Conservation (phyloP, 73 alveolate species). For the Paramecium primaurelia region DNA sequence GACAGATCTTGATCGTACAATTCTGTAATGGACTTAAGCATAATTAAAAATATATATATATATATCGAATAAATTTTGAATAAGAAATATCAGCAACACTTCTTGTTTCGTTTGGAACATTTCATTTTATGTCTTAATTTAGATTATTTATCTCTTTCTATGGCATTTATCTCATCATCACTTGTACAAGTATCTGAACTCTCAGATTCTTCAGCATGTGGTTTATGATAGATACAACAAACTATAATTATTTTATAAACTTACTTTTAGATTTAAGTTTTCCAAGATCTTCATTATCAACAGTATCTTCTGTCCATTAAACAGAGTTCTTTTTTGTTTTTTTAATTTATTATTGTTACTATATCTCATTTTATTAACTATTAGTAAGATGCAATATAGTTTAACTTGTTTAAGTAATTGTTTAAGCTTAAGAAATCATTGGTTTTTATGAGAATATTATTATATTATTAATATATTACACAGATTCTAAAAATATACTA, state of each 20-base stretch:
- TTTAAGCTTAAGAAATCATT: background rate
- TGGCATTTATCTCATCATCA: conserved; percentile 60
- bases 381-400: background rate
- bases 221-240: background rate
- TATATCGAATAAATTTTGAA: background rate
- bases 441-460: background rate
- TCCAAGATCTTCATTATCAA: conserved; percentile 54
- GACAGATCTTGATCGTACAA: background rate
- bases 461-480: background rate
- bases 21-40: conserved; percentile 11
- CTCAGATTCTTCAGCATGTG: background rate
- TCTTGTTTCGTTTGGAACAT: conserved; percentile 33
- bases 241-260: background rate
- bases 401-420: background rate
- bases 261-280: conserved; percentile 49
- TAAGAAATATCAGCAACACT: background rate
- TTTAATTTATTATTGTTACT: background rate
- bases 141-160: conserved; percentile 54
- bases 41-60: background rate
- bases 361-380: background rate
- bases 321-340: conserved; percentile 27
- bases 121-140: conserved; percentile 49
- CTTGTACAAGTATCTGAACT: conserved; percentile 57
- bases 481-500: too few species aligned
- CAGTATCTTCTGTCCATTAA: conserved; percentile 58